Conservation (phyloP, 768 basidiomycete species). For the Boletus reticulatus region DNA sequence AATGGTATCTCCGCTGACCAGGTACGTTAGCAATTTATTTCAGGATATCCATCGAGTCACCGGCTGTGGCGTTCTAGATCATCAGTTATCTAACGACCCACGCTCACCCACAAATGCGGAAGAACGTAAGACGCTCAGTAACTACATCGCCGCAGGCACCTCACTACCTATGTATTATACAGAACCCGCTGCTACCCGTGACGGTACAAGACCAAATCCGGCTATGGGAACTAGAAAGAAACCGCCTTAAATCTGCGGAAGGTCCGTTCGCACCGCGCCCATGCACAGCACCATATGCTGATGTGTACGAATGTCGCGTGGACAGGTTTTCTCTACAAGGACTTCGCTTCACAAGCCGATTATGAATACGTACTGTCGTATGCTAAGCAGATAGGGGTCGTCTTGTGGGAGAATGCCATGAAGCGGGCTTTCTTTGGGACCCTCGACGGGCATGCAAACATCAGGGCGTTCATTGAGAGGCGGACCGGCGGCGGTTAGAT, state of each 20-base stretch:
- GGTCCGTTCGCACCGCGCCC: conserved; percentile 45
- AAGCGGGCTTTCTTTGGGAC: conserved; percentile 84
- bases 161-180: conserved; percentile 17
- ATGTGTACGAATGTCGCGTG: conserved; percentile 1
- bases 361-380: conserved; percentile 86
- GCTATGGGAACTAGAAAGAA: conserved; percentile 95
- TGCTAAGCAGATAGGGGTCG: conserved; percentile 76
- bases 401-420: conserved; percentile 75
- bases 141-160: conserved; percentile 1
- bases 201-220: conserved; percentile 98
- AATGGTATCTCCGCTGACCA: conserved; percentile 98
- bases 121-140: conserved; percentile 57
- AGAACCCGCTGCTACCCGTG: conserved; percentile 93
- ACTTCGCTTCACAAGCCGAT: conserved; percentile 83
- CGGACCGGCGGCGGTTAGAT: conserved; percentile 44
- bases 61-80: conserved; percentile 54
- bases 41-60: conserved; percentile 8
- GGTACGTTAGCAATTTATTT: conserved; percentile 44
- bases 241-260: conserved; percentile 84
- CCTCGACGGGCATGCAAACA: conserved; percentile 73
- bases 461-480: conserved; percentile 78
- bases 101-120: conserved; percentile 98
- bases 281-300: conserved; percentile 8
- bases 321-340: conserved; percentile 83
- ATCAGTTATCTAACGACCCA: conserved; percentile 93